Base-by-base conservation (phyloP, 2,329 filamentous ascomycete genomes). In the Huntiella omanensis region DNA sequence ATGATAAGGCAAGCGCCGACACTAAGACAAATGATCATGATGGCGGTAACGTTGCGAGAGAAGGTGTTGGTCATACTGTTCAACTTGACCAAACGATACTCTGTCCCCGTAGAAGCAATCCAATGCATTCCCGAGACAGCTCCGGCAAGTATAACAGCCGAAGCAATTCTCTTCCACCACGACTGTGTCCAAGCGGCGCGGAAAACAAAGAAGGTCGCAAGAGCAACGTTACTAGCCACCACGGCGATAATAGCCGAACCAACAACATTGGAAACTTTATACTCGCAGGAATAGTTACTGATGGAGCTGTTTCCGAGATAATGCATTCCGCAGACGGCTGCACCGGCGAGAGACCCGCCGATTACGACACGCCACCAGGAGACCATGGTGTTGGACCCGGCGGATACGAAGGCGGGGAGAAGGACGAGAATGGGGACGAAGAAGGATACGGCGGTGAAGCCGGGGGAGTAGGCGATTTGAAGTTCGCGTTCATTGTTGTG, bases 81-180 rank as follows among this genome's bases (percentile, higher is more conserved):
- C 44, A 69, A 58, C 39, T 66, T 57, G 52, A 69, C 59, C 44
- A 83, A 60, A 38, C 67, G 68, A 58, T 87, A 91, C 6, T 60
- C 58, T 3, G 83, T 91, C 12, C 82, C 82, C 8, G 73, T 69
- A 3, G 79, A 71, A 32, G 80, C 84, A 47, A 80, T 80, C 80
- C 83, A 92, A 61, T 92, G 84, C 84, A 92, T 91, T 1, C 82
- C 83, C 7, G 79, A 86, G 2, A 91, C 81, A 36, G 80, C 83
- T 12, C 72, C 67, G 6, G 82, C 80, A 36, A 92, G 67, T 13
- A 86, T 60, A 40, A 75, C 62, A 7, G 79, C 80, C 50, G 77
- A 83, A 2, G 77, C 54, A 7, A 70, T 61, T 49, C 83, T 69
- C 57, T 84, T 83, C 79, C 79, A 86, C 73, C 80, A 84, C 12